Conservation (phyloP, 164 flowering plant species). For the Chimonanthus praecox region DNA sequence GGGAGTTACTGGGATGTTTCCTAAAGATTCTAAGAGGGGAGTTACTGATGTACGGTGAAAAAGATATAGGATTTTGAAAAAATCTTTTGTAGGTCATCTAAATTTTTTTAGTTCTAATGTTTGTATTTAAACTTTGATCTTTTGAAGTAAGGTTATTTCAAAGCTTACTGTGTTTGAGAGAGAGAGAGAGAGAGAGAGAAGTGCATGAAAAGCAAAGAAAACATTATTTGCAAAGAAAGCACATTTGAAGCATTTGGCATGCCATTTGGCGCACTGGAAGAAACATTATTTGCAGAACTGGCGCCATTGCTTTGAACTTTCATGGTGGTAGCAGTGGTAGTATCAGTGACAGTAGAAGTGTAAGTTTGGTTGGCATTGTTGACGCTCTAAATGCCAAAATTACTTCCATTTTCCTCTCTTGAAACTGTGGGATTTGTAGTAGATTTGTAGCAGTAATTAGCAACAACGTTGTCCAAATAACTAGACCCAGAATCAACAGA, state of each 20-base stretch:
- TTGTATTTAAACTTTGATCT: too few relatives aligned
- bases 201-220: too few relatives aligned
- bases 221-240: too few relatives aligned
- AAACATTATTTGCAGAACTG: slow-evolving; percentile 3
- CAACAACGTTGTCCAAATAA: slow-evolving; percentile 75
- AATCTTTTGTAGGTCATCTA: too few relatives aligned
- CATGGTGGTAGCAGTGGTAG: background rate
- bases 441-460: slow-evolving; percentile 59
- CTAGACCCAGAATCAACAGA: slow-evolving; percentile 56
- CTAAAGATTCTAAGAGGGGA: too few relatives aligned
- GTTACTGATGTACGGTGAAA: too few relatives aligned
- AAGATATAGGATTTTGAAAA: too few relatives aligned
- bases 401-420: slow-evolving; percentile 9
- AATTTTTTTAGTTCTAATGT: too few relatives aligned
- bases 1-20: too few relatives aligned
- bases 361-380: background rate
- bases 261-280: slow-evolving; percentile 1
- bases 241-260: background rate
- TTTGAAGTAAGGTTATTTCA: too few relatives aligned
- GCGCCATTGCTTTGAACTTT: slow-evolving; percentile 17
- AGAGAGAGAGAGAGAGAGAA: too few relatives aligned
- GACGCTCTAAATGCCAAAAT: slow-evolving; percentile 10
- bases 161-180: too few relatives aligned
- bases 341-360: background rate
- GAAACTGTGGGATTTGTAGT: slow-evolving; percentile 18